A percentile compares a stretch with the other conserved stretches of the same genome.
Evolutionary conservation across 371 early-diverging fungal species (phyloP).

Genomic region (Mucor ambiguus): DNA sequence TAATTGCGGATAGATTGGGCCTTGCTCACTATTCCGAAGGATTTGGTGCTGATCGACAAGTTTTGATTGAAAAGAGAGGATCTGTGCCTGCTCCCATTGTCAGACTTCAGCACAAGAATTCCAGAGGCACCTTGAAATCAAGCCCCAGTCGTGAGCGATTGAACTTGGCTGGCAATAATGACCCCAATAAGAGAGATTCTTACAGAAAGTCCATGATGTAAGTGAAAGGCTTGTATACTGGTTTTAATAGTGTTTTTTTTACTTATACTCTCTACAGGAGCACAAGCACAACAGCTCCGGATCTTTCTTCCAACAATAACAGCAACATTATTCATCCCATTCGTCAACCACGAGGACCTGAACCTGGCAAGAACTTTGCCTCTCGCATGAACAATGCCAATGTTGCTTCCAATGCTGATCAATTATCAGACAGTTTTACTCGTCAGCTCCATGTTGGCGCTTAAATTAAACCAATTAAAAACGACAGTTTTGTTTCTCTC

Average conservation of each 20-base stretch:
- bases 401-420: slow-evolving; percentile 7
- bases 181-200: slow-evolving; percentile 17
- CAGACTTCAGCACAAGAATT: slow-evolving; percentile 28
- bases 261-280: slow-evolving; percentile 8
- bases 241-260: neutral
- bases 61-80: slow-evolving; percentile 43
- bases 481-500: neutral
- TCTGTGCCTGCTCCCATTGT: slow-evolving; percentile 29
- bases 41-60: slow-evolving; percentile 47
- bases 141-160: slow-evolving; percentile 36
- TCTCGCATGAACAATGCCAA: slow-evolving; percentile 22
- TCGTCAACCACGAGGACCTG: slow-evolving; percentile 66
- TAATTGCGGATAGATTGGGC: slow-evolving; percentile 61
- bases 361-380: slow-evolving; percentile 57
- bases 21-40: slow-evolving; percentile 59
- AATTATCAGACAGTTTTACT: slow-evolving; percentile 21
- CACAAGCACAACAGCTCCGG: slow-evolving; percentile 22
- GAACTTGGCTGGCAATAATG: slow-evolving; percentile 7
- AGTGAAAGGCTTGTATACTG: slow-evolving; percentile 7
- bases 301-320: neutral
- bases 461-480: slow-evolving; percentile 13
- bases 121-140: slow-evolving; percentile 28
- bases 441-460: slow-evolving; percentile 27
- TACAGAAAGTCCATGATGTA: slow-evolving; percentile 42
- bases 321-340: slow-evolving; percentile 50